Evolutionary conservation across 2,329 filamentous ascomycete genomes (phyloP).

Genomic region (Daldinia sp.): DNA sequence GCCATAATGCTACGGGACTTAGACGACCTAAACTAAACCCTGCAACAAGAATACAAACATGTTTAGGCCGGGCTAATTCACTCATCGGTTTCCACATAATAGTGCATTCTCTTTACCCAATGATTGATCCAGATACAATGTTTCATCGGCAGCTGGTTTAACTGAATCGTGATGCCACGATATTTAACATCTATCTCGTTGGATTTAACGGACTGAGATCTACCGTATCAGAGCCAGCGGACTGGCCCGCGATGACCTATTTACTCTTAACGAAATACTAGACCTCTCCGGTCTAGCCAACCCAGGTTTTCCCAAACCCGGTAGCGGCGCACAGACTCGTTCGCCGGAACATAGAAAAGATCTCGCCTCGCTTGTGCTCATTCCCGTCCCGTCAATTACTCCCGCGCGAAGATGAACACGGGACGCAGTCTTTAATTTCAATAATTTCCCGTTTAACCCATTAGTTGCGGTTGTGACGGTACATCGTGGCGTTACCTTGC

Average conservation of each 20-base stretch:
- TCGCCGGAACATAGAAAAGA: slow-evolving; percentile 35
- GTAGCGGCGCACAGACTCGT: slow-evolving; percentile 40
- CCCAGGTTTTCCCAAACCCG: slow-evolving; percentile 16
- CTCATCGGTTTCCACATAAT: background rate
- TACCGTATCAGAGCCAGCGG: slow-evolving; percentile 12
- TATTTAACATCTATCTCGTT: background rate
- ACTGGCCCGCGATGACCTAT: slow-evolving; percentile 23
- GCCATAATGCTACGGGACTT: slow-evolving; percentile 28
- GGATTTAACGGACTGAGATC: slow-evolving; percentile 10
- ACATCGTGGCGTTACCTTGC: slow-evolving; percentile 29
- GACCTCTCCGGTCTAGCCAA: slow-evolving; percentile 18
- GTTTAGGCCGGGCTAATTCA: slow-evolving; percentile 12
- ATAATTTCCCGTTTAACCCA: slow-evolving; percentile 20
- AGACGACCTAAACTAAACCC: slow-evolving; percentile 17
- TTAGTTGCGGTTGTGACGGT: slow-evolving; percentile 27
- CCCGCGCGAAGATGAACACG: slow-evolving; percentile 15
- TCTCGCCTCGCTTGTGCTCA: slow-evolving; percentile 36
- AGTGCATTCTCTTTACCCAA: background rate
- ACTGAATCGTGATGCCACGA: slow-evolving; percentile 1
- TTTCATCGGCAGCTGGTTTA: slow-evolving; percentile 26
- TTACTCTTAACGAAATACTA: slow-evolving; percentile 2
- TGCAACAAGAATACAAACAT: slow-evolving; percentile 16
- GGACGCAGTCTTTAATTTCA: slow-evolving; percentile 22
- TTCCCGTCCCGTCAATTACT: slow-evolving; percentile 27
- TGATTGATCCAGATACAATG: slow-evolving; percentile 1